phyloP scores from a whole-genome alignment of 2,329 filamentous ascomycete genomes.

The Cladosporium cucumerinum region DNA sequence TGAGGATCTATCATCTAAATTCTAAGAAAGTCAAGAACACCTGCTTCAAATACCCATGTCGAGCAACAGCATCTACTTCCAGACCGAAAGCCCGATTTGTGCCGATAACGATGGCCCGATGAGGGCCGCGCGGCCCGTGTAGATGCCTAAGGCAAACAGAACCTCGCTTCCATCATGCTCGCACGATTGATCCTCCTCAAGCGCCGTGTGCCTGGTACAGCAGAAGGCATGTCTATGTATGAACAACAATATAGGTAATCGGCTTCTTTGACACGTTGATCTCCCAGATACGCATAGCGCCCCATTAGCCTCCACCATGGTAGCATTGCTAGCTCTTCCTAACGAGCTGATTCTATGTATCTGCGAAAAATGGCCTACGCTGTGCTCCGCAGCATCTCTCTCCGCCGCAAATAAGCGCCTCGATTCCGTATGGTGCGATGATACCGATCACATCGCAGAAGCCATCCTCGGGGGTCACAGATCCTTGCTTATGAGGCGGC shows the following conservation, averaged over 20 bases:
- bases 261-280: not conserved
- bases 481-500: not conserved
- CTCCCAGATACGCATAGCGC: too few species aligned
- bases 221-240: too few species aligned
- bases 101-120: not conserved
- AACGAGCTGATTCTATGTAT: not conserved
- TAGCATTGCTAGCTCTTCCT: not conserved
- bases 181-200: too few species aligned
- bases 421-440: not conserved
- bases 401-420: not conserved
- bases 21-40: too few species aligned
- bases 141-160: not conserved
- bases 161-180: not conserved
- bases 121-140: not conserved
- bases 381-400: not conserved
- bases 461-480: not conserved
- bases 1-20: not conserved
- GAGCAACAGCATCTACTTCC: too few species aligned
- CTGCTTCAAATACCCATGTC: too few species aligned
- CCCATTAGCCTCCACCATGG: not conserved
- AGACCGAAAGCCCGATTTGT: too few species aligned
- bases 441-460: not conserved
- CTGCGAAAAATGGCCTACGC: not conserved
- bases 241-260: not conserved
- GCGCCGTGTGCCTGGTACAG: too few species aligned